These are phyloP conservation scores for Mrakia hoshinonis DNA, from an alignment of 768 basidiomycete species.

Conservation along the genomic window DNA sequence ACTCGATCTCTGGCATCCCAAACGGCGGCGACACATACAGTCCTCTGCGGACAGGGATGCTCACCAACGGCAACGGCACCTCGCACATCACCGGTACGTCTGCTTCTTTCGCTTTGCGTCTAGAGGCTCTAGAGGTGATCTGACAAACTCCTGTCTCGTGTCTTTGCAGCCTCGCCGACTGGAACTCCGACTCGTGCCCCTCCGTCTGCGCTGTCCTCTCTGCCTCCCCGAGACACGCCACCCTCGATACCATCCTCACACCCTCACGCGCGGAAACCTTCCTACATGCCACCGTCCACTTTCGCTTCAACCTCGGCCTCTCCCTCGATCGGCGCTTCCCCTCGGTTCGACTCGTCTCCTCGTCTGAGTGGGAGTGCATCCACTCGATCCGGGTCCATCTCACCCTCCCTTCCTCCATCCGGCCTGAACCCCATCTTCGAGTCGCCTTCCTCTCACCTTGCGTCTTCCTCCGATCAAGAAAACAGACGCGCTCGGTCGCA, in stretches of 20 bases:
- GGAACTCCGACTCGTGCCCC: background rate
- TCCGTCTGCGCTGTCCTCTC: background rate
- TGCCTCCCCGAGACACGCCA: conserved; percentile 9
- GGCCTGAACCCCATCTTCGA: conserved; percentile 1
- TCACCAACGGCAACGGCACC: background rate
- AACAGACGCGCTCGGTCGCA: background rate
- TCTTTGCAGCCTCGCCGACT: background rate
- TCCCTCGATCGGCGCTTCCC: background rate
- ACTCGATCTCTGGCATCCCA: conserved; percentile 6
- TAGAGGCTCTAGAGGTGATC: background rate
- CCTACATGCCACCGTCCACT: background rate
- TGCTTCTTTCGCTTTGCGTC: background rate
- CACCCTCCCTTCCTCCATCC: background rate
- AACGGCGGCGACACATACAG: background rate
- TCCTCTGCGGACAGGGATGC: background rate
- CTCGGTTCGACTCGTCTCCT: background rate
- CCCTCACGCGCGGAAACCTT: conserved; percentile 26
- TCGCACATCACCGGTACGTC: background rate
- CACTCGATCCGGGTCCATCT: conserved; percentile 6
- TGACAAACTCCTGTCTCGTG: too few relatives aligned
- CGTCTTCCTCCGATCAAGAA: background rate
- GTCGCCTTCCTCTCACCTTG: background rate
- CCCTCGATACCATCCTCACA: conserved; percentile 18
- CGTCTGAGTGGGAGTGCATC: background rate
- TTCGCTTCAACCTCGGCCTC: conserved; percentile 4